These are phyloP conservation scores for Colletotrichum acutatum DNA, from an alignment of 2,329 filamentous ascomycete genomes.

Conservation along the genomic window DNA sequence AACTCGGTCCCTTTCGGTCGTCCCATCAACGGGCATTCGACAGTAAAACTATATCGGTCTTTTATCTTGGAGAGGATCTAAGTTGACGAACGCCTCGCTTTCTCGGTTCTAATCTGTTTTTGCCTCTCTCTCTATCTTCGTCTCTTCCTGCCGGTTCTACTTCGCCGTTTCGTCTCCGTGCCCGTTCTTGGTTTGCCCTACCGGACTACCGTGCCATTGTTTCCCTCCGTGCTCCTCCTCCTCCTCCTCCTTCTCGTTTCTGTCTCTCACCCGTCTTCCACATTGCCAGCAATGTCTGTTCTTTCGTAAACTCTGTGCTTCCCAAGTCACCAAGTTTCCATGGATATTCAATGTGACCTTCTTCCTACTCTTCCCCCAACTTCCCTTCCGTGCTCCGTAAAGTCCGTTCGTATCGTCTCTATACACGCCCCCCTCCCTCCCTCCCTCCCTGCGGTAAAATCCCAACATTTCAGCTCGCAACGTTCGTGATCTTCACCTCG, in stretches of 20 bases:
- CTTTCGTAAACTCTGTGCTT: background rate
- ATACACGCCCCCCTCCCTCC: background rate
- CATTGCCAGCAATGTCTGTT: background rate
- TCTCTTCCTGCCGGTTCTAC: too few relatives aligned
- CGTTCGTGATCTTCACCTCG: background rate
- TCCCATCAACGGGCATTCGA: constrained; percentile 32
- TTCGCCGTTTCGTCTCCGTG: too few relatives aligned
- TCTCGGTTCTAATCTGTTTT: too few relatives aligned
- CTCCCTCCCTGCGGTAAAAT: background rate
- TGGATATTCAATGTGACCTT: too few relatives aligned
- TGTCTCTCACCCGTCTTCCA: background rate
- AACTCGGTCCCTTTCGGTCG: constrained; percentile 26
- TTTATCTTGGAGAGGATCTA: background rate
- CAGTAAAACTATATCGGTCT: background rate
- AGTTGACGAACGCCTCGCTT: background rate
- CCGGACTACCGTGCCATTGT: too few relatives aligned
- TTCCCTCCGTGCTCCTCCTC: background rate
- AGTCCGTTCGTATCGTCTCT: constrained; percentile 3
- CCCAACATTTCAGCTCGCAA: background rate
- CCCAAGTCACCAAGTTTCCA: background rate
- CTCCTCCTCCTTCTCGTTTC: background rate
- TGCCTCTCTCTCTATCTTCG: too few relatives aligned
- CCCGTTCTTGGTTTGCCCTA: too few relatives aligned
- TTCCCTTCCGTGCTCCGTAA: constrained; percentile 9
- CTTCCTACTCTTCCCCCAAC: background rate